Conservation (phyloP, 169 alveolate genomes). For the Eimeria necatrix region DNA sequence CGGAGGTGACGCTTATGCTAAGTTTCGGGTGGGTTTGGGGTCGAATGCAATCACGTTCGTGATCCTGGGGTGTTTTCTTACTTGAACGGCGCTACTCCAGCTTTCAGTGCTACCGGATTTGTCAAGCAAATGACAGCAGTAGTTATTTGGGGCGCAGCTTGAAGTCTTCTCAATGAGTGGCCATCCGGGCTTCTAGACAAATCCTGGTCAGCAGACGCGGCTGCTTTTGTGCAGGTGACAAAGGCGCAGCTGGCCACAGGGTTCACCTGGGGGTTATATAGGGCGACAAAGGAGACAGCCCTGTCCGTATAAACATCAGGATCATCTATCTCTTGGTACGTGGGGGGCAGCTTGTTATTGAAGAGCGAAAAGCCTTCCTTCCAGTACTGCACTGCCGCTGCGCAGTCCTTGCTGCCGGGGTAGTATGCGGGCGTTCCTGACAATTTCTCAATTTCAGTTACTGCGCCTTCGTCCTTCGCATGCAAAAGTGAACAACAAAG, state of each 20-base stretch:
- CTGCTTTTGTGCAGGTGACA: background rate
- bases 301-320: background rate
- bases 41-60: too few relatives aligned
- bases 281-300: constrained; percentile 64
- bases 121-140: constrained; percentile 41
- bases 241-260: constrained; percentile 20
- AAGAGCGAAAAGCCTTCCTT: constrained; percentile 14
- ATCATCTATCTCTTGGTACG: background rate
- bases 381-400: constrained; percentile 62
- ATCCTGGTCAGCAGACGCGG: too few relatives aligned
- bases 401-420: background rate
- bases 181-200: too few relatives aligned
- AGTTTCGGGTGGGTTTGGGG: too few relatives aligned
- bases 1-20: too few relatives aligned
- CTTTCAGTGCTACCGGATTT: constrained; percentile 32
- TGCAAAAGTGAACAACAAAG: too few relatives aligned
- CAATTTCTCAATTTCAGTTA: too few relatives aligned
- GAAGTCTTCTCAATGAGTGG: too few relatives aligned
- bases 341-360: background rate
- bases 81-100: constrained; percentile 41
- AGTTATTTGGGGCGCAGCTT: background rate
- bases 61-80: too few relatives aligned
- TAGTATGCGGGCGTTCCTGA: constrained; percentile 38
- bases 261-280: constrained; percentile 39
- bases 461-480: too few relatives aligned